Base-by-base conservation (phyloP, 176 grass and related monocot species). In the Juncus inflexus region DNA sequence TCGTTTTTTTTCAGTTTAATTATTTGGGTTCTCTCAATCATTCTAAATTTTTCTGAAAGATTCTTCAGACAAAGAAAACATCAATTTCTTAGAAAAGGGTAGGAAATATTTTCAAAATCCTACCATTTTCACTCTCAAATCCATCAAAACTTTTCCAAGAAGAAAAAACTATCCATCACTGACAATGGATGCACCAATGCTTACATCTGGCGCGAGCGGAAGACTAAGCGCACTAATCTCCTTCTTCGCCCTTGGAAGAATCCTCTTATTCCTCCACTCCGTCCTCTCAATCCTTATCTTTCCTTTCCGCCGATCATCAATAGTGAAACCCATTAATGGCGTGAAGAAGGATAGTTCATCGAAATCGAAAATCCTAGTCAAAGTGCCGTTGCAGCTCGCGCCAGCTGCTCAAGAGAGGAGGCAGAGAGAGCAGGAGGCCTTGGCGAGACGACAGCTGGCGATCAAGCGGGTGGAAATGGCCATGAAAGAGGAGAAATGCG, bases 181-280 rank as follows among this genome's bases (percentile, higher is more conserved):
- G 12, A 38, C 50, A 16, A 71, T 58, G 67, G 54, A 71, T 62
- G 5, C 39, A 58, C 67, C 67, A 9, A 90, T 90, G 82, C 81
- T 85, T 63, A 80, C 86, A 77, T 82, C 86, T 60, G 86, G 84
- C 52, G 82, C 86, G 12, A 83, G 78, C 65, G 78, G 86, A 13
- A 73, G 86, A 65, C 62, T 90, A 4, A 90, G 74, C 75, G 82
- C 61, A 36, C 65, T 90, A 68, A 77, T 90, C 2, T 90, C 86
- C 63, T 45, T 86, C 35, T 74, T 86, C 3, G 83, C 79, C 52
- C 83, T 90, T 80, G 66, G 79, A 11, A 72, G 72, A 64, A 55
- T 86, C 47, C 61, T 80, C 70, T 84, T 75, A 58, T 64, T 79
- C 70, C 63, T 81, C 75, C 80, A 84, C 62, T 70, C 74, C 64